Evolutionary conservation across 495 filamentous ascomycete species (phyloP).

Genomic region (Extremus antarcticus): DNA sequence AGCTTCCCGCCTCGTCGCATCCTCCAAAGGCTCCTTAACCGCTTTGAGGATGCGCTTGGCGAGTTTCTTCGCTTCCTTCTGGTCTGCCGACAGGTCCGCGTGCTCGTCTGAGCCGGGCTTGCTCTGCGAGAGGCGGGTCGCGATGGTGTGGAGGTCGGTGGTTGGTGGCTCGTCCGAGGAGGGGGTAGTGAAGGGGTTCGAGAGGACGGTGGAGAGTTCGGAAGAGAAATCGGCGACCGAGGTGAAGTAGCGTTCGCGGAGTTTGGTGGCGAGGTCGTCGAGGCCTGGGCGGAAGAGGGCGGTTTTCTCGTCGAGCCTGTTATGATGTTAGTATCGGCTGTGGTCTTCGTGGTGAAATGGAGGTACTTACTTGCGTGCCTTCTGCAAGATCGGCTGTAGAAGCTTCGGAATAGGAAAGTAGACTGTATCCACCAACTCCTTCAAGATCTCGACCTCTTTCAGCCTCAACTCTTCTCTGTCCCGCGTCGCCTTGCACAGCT

Average conservation of each 20-base stretch:
- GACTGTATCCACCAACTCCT: constrained; percentile 66
- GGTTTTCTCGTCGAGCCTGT: constrained; percentile 58
- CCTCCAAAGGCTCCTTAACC: constrained; percentile 65
- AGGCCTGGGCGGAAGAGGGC: constrained; percentile 58
- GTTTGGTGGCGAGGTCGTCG: constrained; percentile 46
- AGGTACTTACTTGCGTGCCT: constrained; percentile 46
- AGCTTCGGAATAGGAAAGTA: constrained; percentile 81
- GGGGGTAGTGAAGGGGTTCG: background rate
- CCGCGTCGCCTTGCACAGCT: constrained; percentile 56
- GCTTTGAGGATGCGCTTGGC: constrained; percentile 78
- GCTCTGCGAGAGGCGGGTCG: constrained; percentile 43
- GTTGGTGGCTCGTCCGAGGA: constrained; percentile 48
- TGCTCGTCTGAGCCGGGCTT: constrained; percentile 30
- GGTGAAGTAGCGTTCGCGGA: constrained; percentile 63
- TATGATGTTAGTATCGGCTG: background rate
- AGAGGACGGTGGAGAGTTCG: constrained; percentile 59
- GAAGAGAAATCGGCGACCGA: constrained; percentile 62
- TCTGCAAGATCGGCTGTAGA: constrained; percentile 70
- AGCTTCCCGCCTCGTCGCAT: constrained; percentile 65
- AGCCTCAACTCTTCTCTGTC: constrained; percentile 65
- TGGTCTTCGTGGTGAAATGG: no score
- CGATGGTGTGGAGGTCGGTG: constrained; percentile 41
- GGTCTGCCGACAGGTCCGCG: constrained; percentile 45
- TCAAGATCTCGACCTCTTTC: constrained; percentile 61
- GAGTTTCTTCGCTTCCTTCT: constrained; percentile 55